Base-by-base conservation (phyloP, 345 rosid species). In the Tarenaya hassleriana region DNA sequence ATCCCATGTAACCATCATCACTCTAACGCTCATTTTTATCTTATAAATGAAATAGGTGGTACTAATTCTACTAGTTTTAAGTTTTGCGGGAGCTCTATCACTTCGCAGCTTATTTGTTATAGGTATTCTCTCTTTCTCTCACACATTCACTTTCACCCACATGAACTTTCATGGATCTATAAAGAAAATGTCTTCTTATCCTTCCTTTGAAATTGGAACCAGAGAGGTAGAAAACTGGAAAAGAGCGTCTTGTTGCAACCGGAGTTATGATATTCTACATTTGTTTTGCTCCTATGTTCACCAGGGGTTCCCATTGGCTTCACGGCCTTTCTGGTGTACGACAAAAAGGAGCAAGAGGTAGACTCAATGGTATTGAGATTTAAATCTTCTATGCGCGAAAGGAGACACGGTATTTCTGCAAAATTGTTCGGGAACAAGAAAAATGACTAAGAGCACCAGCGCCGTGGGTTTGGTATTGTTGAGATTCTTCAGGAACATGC, bases 221-320 rank as follows among this genome's bases (percentile, higher is more conserved):
- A 2, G 29, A 24, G 5, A 24, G 29, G 3, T 24, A 24, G 29
- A 24, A n/a, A n/a, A 24, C 29, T 24, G 2, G 29, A 24, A 24
- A 24, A 24, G 29, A 24, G 29, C 5, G 29, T 24, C 29, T 24
- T 24, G 29, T 24, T 24, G 29, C 3, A 24, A 24, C 29, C 5
- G n/a, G 5, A 24, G 29, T 24, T 2, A 24, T 24, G 2, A 24
- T 5, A 24, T 24, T 2, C 29, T n/a, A 24, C 29, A 24, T 24
- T 24, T 24, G 29, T 24, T 24, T 24, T 24, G 34, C 16, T 47
- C n/a, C 42, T 52, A n/a, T 52, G 60, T 39, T 7, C 32, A 68
- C 68, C 84, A 84, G 96, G 84, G 57, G 50, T 88, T 70, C 86
- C 88, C 20, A 24, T 80, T 52, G 66, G 73, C 17, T 88, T 88